A percentile compares a stretch with the other conserved stretches of the same genome.
Conservation (phyloP, 306 rosid species). For the Fagus sylvatica region DNA sequence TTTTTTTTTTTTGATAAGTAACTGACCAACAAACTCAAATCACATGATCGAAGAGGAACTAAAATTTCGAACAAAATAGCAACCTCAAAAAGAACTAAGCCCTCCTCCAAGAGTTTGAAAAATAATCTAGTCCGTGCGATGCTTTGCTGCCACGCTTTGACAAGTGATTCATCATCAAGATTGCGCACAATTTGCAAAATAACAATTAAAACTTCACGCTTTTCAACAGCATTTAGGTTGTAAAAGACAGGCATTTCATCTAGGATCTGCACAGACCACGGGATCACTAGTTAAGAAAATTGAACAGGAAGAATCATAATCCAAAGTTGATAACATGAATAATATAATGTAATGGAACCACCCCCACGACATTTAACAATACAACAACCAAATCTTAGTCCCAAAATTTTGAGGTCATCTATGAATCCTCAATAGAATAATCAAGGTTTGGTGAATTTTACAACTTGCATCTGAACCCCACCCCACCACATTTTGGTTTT, state of each 20-base stretch:
- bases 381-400: too few species aligned
- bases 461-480: background rate
- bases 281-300: conserved; percentile 21
- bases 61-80: conserved; percentile 24
- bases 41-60: conserved; percentile 14
- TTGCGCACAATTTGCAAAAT: conserved; percentile 93
- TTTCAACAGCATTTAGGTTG: conserved; percentile 87
- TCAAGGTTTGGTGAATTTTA: background rate
- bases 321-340: background rate
- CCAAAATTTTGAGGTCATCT: too few species aligned
- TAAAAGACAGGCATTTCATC: conserved; percentile 99
- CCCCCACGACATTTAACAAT: background rate
- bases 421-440: background rate
- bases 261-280: conserved; percentile 63
- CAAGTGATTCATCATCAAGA: conserved; percentile 88
- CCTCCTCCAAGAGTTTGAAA: conserved; percentile 97
- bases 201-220: conserved; percentile 87
- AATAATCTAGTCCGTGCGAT: conserved; percentile 94
- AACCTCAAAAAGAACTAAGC: conserved; percentile 90
- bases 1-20: background rate
- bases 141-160: conserved; percentile 97
- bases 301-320: conserved; percentile 18
- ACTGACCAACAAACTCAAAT: background rate
- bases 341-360: conserved; percentile 7
- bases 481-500: background rate